A percentile compares a stretch with the other conserved stretches of the same genome.
Evolutionary conservation across 805 yeast species (phyloP).

Genomic region (Candida loeiensis): DNA sequence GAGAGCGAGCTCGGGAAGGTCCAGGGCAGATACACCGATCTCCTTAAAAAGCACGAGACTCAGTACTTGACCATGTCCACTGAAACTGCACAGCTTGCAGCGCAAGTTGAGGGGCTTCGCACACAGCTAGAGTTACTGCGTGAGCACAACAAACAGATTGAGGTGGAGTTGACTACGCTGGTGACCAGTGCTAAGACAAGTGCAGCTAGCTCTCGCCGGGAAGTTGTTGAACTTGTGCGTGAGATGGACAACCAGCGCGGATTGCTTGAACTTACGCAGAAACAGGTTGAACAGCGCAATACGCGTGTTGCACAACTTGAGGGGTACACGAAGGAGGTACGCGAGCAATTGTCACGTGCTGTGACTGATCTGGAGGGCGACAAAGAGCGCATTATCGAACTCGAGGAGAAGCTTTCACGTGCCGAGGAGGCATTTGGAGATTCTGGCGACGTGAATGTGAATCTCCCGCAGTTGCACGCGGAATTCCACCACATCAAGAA

Average conservation of each 20-base stretch:
- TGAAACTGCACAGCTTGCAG: slow-evolving; percentile 25
- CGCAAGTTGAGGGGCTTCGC: slow-evolving; percentile 18
- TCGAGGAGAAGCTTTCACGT: slow-evolving; percentile 35
- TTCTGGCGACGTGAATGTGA: slow-evolving; percentile 49
- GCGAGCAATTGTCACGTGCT: slow-evolving; percentile 30
- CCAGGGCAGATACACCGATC: slow-evolving; percentile 36
- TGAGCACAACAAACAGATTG: slow-evolving; percentile 34
- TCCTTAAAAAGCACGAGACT: slow-evolving; percentile 37
- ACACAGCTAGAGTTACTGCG: slow-evolving; percentile 3
- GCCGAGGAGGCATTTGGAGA: slow-evolving; percentile 42
- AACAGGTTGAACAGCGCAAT: slow-evolving; percentile 49
- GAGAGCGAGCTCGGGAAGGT: slow-evolving; percentile 34
- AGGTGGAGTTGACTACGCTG: slow-evolving; percentile 30
- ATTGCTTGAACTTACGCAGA: slow-evolving; percentile 51
- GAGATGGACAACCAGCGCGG: slow-evolving; percentile 54
- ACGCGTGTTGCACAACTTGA: slow-evolving; percentile 55
- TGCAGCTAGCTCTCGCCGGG: slow-evolving; percentile 6
- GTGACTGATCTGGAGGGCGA: slow-evolving; percentile 12
- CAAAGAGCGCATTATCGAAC: slow-evolving; percentile 37
- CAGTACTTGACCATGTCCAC: slow-evolving; percentile 30
- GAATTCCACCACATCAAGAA: slow-evolving; percentile 63
- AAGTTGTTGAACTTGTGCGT: slow-evolving; percentile 26
- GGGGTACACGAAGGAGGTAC: slow-evolving; percentile 38
- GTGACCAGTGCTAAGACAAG: background rate
- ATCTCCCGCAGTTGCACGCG: slow-evolving; percentile 61